phyloP scores from a whole-genome alignment of 1,284 basidiomycete species.

The Melampsora americana region DNA sequence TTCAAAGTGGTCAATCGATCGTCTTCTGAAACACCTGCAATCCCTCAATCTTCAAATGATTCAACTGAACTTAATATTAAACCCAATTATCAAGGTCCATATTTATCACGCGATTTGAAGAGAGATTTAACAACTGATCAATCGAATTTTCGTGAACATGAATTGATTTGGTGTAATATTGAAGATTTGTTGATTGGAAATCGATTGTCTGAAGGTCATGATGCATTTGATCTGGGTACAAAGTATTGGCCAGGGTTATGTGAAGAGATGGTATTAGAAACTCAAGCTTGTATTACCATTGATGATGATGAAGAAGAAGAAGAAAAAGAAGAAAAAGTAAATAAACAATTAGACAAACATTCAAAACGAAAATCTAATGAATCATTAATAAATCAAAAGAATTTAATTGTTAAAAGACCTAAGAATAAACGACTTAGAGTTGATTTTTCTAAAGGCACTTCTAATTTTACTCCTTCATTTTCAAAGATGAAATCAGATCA shows the following conservation, averaged over 20 bases:
- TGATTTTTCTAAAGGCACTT: neutral
- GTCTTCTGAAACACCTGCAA: neutral
- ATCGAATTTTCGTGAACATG: constrained; percentile 33
- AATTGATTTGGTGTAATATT: constrained; percentile 36
- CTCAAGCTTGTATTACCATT: constrained; percentile 12
- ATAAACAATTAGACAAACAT: neutral
- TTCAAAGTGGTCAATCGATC: neutral
- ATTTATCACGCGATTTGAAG: constrained; percentile 22
- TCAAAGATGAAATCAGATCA: neutral
- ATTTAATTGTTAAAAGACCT: neutral
- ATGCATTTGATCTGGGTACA: constrained; percentile 20
- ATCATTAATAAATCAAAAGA: neutral
- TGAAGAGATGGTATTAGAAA: constrained; percentile 15
- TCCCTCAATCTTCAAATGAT: neutral
- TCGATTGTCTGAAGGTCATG: neutral
- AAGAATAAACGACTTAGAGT: neutral
- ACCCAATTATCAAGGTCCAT: constrained; percentile 24
- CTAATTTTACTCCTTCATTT: neutral
- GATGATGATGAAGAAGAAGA: constrained; percentile 5
- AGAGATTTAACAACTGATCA: constrained; percentile 21
- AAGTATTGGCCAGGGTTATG: constrained; percentile 39
- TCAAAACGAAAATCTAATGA: neutral
- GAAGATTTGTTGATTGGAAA: constrained; percentile 9
- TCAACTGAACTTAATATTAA: constrained; percentile 5
- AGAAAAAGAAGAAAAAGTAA: neutral